A percentile compares a stretch with the other conserved stretches of the same genome.
Evolutionary conservation across 2,329 filamentous ascomycete genomes (phyloP).

Genomic region (Epichloe scottii): DNA sequence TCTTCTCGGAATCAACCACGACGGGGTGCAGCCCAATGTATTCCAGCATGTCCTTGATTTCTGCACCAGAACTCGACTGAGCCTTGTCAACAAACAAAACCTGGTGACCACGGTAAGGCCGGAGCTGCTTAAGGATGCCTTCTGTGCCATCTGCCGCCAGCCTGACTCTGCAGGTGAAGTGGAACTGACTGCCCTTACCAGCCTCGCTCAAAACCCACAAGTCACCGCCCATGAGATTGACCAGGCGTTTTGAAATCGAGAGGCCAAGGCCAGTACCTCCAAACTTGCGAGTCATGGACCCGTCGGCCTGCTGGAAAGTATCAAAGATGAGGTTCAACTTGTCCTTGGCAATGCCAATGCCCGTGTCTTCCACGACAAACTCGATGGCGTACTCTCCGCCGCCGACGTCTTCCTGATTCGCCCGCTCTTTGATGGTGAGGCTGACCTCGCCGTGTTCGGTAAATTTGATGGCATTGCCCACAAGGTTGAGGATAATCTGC

Average conservation of each 20-base stretch:
- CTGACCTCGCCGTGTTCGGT: conserved; percentile 95
- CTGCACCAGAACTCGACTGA: conserved; percentile 60
- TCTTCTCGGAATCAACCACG: conserved; percentile 70
- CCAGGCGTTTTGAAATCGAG: conserved; percentile 88
- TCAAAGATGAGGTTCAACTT: conserved; percentile 97
- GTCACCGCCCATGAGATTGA: conserved; percentile 91
- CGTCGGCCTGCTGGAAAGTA: conserved; percentile 96
- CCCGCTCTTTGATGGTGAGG: conserved; percentile 67
- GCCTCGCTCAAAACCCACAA: conserved; percentile 93
- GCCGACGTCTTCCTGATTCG: conserved; percentile 48
- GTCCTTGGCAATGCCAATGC: conserved; percentile 90
- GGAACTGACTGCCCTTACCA: conserved; percentile 85
- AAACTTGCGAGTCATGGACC: conserved; percentile 91
- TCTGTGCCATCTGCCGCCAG: conserved; percentile 68
- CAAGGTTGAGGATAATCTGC: conserved; percentile 93
- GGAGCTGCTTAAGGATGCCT: conserved; percentile 69
- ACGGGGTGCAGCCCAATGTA: conserved; percentile 69
- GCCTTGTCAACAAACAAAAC: conserved; percentile 93
- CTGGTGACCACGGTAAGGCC: conserved; percentile 84
- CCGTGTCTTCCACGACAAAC: conserved; percentile 90
- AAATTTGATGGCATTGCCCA: conserved; percentile 98
- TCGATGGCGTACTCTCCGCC: conserved; percentile 82
- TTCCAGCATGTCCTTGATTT: conserved; percentile 67
- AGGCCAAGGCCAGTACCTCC: conserved; percentile 87
- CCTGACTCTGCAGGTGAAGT: conserved; percentile 87